Conservation (phyloP, 2,329 filamentous ascomycete genomes). For the Chrysosporium queenslandicum region DNA sequence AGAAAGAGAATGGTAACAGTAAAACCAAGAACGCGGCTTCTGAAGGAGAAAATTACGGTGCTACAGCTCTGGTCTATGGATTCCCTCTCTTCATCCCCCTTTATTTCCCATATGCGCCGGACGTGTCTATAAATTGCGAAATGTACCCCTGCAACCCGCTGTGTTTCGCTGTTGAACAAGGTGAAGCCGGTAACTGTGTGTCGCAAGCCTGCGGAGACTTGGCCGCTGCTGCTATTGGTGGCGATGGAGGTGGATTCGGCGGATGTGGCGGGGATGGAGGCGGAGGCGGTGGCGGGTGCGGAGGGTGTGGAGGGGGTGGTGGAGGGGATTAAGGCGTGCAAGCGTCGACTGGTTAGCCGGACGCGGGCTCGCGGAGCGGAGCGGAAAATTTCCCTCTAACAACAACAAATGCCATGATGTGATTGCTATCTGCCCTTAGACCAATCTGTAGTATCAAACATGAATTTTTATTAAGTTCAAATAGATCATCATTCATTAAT, state of each 20-base stretch:
- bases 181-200: constrained; percentile 38
- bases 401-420: neutral
- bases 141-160: constrained; percentile 39
- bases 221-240: constrained; percentile 28
- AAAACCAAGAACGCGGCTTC: neutral
- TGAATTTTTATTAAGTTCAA: no score
- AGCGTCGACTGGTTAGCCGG: neutral
- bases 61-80: constrained; percentile 33
- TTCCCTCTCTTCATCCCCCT: constrained; percentile 38
- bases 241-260: constrained; percentile 33
- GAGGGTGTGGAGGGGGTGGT: neutral
- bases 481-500: no score
- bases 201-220: constrained; percentile 31
- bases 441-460: no score
- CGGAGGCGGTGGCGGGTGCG: neutral
- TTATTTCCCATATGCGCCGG: constrained; percentile 41
- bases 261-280: constrained; percentile 38
- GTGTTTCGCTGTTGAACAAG: constrained; percentile 32
- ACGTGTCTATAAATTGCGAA: constrained; percentile 33
- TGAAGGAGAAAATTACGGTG: constrained; percentile 12
- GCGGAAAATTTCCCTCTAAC: neutral
- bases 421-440: no score
- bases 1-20: neutral
- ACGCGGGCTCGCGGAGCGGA: neutral
- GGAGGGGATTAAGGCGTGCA: neutral